Base-by-base conservation (phyloP, 495 filamentous ascomycete species). In the Pseudomonodictys pantanalensis region DNA sequence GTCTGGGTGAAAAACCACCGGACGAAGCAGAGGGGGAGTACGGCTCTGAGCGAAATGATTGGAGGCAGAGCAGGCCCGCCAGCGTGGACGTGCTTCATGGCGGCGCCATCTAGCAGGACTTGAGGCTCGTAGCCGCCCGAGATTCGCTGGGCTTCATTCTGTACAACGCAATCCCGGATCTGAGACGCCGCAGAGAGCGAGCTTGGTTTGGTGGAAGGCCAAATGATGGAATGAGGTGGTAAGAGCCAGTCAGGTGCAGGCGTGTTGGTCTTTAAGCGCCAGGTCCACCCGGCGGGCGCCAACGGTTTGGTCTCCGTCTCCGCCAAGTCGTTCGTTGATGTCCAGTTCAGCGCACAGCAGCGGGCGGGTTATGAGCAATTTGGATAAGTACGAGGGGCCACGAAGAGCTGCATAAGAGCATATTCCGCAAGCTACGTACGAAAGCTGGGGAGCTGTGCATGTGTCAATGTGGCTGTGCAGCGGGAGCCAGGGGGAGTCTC, bases 41-140 rank as follows among this genome's bases (percentile, higher is more conserved):
- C 43, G 28, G 51, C 9, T 28, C 35, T 23, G 30, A 30, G 26
- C 1, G 35, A 30, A 39, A 26, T 63, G 64, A 67, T 67, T 67
- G 64, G 64, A 35, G 26, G 46, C 1, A 30, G 47, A 58, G 22
- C 26, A 6, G 26, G 35, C 26, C 60, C 41, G 52, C 18, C 29
- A 64, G 49, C 53, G 33, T 49, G 61, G 48, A 58, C 55, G 33
- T 22, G 47, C 17, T 22, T 44, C 32, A 9, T 63, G 47, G 59
- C 56, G 64, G 64, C 64, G 64, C 64, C 59, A 58, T 63, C 43
- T 50, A 23, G 48, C 51, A 52, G 49, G 9, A n/a, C 41, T 51
- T 60, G 64, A 45, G 55, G 33, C 43, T 59, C 54, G 50, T 59
- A 67, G 59, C 28, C 64, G 64, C 59, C 64, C 49, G 47, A 35